Evolutionary conservation across 2,329 filamentous ascomycete species (phyloP).

Genomic region (Myrmaecium sp.): DNA sequence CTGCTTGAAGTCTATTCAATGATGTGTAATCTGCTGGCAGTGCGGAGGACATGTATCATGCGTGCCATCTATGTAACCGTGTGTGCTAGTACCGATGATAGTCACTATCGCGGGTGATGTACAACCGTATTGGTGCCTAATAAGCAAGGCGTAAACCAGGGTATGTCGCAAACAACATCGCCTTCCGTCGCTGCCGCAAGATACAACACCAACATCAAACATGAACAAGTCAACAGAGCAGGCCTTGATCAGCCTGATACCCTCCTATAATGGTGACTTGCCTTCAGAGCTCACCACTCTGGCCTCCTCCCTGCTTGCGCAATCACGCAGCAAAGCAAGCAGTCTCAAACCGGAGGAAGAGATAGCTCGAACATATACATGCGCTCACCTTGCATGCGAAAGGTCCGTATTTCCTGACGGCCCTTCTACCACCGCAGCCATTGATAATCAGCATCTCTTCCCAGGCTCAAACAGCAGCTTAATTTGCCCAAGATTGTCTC

Average conservation of each 20-base stretch:
- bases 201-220: too few species aligned
- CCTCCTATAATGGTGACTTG: slow-evolving; percentile 50
- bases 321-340: slow-evolving; percentile 61
- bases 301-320: slow-evolving; percentile 56
- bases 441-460: neutral
- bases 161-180: too few species aligned
- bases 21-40: too few species aligned
- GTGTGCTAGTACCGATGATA: too few species aligned
- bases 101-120: too few species aligned
- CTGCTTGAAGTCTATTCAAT: too few species aligned
- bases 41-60: too few species aligned
- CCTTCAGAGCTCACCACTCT: slow-evolving; percentile 55
- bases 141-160: too few species aligned
- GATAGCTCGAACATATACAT: slow-evolving; percentile 68
- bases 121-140: too few species aligned
- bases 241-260: slow-evolving; percentile 55
- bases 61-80: too few species aligned
- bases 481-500: slow-evolving; percentile 63
- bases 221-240: slow-evolving; percentile 64
- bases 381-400: slow-evolving; percentile 79
- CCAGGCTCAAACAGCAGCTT: slow-evolving; percentile 55
- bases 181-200: too few species aligned
- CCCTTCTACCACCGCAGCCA: neutral
- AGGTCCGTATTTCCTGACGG: slow-evolving; percentile 34
- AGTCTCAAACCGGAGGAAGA: slow-evolving; percentile 75